Base-by-base conservation (phyloP, 768 basidiomycete genomes). In the Tylopilus felleus region DNA sequence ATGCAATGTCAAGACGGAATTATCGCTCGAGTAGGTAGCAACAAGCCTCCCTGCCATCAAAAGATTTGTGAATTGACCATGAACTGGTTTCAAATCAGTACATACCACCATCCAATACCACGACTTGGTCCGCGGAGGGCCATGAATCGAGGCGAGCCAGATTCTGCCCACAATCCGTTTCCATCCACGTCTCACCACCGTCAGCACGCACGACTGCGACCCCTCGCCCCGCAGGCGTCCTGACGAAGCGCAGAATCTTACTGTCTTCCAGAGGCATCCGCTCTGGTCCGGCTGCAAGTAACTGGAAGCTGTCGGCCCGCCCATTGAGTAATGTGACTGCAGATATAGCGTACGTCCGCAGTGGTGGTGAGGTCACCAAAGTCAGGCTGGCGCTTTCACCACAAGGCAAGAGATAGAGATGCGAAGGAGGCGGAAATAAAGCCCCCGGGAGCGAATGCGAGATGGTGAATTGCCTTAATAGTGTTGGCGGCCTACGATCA, bases 401-500 rank as follows among this genome's bases (percentile, higher is more conserved):
- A 61, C 74, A 75, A 29, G 82, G 82, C 38, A 88, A 68, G 47
- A 85, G 55, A 58, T 79, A 78, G 13, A 88, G 73, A 60, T 81
- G 74, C 14, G 67, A 66, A 27, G 85, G 86, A 44, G 73, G 72
- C 14, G 64, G 65, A 47, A 77, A 73, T 39, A 87, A 71, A 16
- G 77, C 65, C 12, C 72, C 72, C 16, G 85, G 77, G 16, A 74
- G 74, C 1, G 82, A 80, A 53, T 88, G 84, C 42, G 89, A 82
- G 19, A 93, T 71, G 3, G 81, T 84, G 68, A 90, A 88, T 55
- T 87, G 85, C 63, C 80, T 82, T 27, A 93, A 75, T 4, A 93
- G 75, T 3, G 90, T 92, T 9, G 94, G 94, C 8, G 94, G 94
- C 60, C 86, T 81, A 16, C 88, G 79, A 64, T 96, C 93, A 59